Base-by-base conservation (phyloP, 495 filamentous ascomycete genomes). In the Penicillium crystallinum region DNA sequence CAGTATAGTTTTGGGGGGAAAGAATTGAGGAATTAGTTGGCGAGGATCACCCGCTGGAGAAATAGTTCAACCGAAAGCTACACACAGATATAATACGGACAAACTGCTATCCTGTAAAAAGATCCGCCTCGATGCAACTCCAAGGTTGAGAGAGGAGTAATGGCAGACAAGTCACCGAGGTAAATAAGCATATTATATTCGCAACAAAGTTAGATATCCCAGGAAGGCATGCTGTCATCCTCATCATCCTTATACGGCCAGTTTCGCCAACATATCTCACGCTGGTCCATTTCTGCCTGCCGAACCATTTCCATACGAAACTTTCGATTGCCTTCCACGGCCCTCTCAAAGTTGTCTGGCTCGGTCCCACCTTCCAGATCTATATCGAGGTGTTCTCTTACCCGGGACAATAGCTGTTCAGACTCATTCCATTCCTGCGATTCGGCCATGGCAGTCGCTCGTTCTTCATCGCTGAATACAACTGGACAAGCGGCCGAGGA, bases 341-440 rank as follows among this genome's bases (percentile, higher is more conserved):
- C 61, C 46, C 61, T 45, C 49, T 66, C 50, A 49, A 56, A 59
- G 34, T 64, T 66, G 0, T 65, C 53, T 15, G 56, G 61, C 51
- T 59, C 63, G 4, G 66, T 67, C 5, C 66, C 61, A 0, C 61
- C 61, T 56, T 65, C 66, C 6, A 54, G 47, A 38, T 69, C 63
- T 4, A 69, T 63, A 43, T 38, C 48, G 5, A 65, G 43, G 38
- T 68, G 39, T 33, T 62, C 53, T 59, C 63, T 59, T 39, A 70
- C 43, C 19, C 34, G 33, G 7, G 57, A 63, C 22, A 70, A 15
- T 11, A 70, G 52, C 30, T 59, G 38, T 57, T 66, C 65, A 55
- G 65, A 72, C 53, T 72, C 65, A 27, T 65, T 70, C 69, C 65
- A 70, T 56, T 64, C 63, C 22, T 57, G 46, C n/a, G 67, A 64